These are phyloP conservation scores for Anastatica hierochuntica DNA, from an alignment of 345 rosid genomes.

Conservation along the genomic window DNA sequence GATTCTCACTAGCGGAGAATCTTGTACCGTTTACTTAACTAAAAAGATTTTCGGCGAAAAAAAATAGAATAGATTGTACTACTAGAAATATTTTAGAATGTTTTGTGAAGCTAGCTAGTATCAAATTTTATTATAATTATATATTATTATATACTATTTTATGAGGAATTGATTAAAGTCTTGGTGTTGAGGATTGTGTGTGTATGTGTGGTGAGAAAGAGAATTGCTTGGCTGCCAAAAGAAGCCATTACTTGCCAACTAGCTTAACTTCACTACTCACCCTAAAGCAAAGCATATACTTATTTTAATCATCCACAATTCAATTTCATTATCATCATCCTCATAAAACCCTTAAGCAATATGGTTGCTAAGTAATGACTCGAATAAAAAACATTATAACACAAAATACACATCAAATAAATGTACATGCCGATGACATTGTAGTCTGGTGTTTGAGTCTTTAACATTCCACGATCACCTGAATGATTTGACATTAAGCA, in stretches of 20 bases:
- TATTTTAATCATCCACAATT: neutral
- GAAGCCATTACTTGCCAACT: slow-evolving; percentile 30
- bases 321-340: too few relatives aligned
- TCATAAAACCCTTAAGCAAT: too few relatives aligned
- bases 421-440: too few relatives aligned
- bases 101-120: slow-evolving; percentile 24
- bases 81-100: slow-evolving; percentile 13
- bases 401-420: too few relatives aligned
- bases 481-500: too few relatives aligned
- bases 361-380: too few relatives aligned
- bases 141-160: neutral
- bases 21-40: too few relatives aligned
- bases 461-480: too few relatives aligned
- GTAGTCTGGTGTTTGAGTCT: too few relatives aligned
- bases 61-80: slow-evolving; percentile 5
- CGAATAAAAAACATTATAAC: too few relatives aligned
- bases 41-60: too few relatives aligned
- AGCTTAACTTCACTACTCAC: slow-evolving; percentile 29
- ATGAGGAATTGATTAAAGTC: slow-evolving; percentile 1
- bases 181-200: slow-evolving; percentile 21
- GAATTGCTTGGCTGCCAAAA: slow-evolving; percentile 31
- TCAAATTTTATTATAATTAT: neutral
- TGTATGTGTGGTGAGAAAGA: neutral
- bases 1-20: too few relatives aligned
- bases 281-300: slow-evolving; percentile 31